Percentiles rank a stretch among this genome's conserved stretches.
Conservation (phyloP, 2,329 filamentous ascomycete genomes). For the Leptographium flavum region DNA sequence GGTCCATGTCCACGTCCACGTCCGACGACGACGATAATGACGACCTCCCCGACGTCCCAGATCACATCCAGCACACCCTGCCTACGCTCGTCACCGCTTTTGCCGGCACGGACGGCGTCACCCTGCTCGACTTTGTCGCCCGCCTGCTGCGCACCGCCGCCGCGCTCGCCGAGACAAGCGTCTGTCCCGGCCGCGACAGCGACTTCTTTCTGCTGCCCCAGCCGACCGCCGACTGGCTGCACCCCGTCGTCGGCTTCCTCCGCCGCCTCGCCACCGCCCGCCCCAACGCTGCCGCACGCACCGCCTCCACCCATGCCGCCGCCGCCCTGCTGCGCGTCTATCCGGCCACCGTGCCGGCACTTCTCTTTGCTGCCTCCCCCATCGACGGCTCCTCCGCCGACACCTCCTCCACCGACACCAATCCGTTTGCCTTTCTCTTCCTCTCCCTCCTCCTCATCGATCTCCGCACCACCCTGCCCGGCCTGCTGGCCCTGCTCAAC, state of each 20-base stretch:
- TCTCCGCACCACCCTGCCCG: constrained; percentile 46
- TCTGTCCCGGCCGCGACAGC: constrained; percentile 20
- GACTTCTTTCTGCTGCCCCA: constrained; percentile 15
- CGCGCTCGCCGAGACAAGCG: neutral
- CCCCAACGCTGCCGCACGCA: constrained; percentile 38
- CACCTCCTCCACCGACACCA: no score
- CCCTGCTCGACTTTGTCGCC: constrained; percentile 42
- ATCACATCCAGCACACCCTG: constrained; percentile 32
- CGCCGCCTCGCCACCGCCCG: constrained; percentile 37
- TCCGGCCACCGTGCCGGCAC: constrained; percentile 26
- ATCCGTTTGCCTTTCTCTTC: constrained; percentile 49
- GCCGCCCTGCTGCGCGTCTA: constrained; percentile 43
- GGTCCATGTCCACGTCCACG: neutral
- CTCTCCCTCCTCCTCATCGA: constrained; percentile 53
- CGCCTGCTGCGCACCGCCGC: constrained; percentile 32
- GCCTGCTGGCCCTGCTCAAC: constrained; percentile 44
- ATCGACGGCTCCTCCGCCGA: neutral
- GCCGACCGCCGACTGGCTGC: constrained; percentile 38
- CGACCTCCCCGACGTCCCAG: constrained; percentile 11
- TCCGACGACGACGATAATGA: constrained; percentile 18
- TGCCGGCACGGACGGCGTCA: constrained; percentile 44
- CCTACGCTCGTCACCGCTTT: constrained; percentile 37
- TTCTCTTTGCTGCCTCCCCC: constrained; percentile 34
- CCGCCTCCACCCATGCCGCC: constrained; percentile 44
- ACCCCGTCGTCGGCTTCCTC: constrained; percentile 30